Evolutionary conservation across 225 moss, liverwort and hornwort species (phyloP).

Genomic region (Polytrichum formosum): DNA sequence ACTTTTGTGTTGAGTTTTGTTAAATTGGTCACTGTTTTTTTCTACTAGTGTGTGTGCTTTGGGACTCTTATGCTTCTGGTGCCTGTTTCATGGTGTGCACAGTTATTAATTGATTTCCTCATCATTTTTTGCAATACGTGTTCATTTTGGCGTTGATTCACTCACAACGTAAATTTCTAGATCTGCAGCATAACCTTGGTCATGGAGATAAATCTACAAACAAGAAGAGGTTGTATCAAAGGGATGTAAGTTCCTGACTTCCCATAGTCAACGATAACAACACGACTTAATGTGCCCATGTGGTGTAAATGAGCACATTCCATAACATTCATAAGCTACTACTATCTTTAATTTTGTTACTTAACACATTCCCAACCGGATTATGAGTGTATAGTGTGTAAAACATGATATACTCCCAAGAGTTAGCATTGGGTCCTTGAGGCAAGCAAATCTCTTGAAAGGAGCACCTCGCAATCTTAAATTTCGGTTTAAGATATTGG

Average conservation of each 20-base stretch:
- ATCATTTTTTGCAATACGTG: neutral
- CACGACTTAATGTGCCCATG: neutral
- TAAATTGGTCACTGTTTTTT: no score
- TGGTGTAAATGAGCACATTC: neutral
- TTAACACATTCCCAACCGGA: neutral
- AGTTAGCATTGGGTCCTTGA: no score
- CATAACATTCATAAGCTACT: neutral
- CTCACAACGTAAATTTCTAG: neutral
- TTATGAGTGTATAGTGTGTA: neutral
- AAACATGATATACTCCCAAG: neutral
- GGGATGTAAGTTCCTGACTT: constrained; percentile 22
- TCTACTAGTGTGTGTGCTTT: no score
- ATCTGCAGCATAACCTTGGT: constrained; percentile 33
- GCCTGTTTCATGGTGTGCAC: neutral
- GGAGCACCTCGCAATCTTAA: no score
- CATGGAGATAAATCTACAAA: constrained; percentile 30
- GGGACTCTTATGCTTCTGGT: neutral
- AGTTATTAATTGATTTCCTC: no score
- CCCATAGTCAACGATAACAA: neutral
- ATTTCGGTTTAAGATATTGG: no score
- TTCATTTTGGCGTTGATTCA: neutral
- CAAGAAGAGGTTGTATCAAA: constrained; percentile 9
- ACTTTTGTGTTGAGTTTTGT: no score
- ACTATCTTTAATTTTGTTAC: neutral
- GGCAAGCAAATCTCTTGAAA: no score